These are phyloP conservation scores for Biscogniauxia marginata DNA, from an alignment of 2,329 filamentous ascomycete species.

Conservation along the genomic window DNA sequence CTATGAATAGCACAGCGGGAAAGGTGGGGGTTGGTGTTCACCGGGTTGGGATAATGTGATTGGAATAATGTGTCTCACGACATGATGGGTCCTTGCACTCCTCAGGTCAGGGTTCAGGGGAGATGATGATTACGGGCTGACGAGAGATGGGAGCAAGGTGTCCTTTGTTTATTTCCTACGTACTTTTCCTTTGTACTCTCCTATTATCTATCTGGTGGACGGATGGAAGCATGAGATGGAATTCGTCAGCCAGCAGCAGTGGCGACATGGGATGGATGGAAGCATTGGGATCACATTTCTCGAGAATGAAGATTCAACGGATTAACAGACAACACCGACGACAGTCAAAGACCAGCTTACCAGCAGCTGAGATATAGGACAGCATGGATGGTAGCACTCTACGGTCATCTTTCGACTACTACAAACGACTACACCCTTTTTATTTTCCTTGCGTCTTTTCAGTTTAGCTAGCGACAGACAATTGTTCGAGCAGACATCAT, in stretches of 20 bases:
- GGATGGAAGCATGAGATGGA: not conserved
- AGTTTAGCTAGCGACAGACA: not conserved
- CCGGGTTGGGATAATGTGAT: not conserved
- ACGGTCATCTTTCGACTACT: too few relatives aligned
- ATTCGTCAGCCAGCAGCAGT: not conserved
- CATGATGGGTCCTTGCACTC: not conserved
- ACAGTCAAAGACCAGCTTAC: not conserved
- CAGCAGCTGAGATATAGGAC: not conserved
- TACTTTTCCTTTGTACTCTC: too few relatives aligned
- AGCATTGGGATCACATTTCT: not conserved
- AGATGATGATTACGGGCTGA: not conserved
- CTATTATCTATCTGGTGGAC: not conserved
- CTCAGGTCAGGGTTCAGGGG: not conserved
- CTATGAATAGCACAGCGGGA: constrained; percentile 16
- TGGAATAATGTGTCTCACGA: not conserved
- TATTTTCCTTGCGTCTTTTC: not conserved
- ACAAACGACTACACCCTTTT: not conserved
- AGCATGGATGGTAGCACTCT: not conserved
- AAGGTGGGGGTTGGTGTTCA: constrained; percentile 18
- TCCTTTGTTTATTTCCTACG: not conserved
- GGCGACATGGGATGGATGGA: not conserved
- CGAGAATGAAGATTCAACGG: not conserved
- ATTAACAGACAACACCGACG: not conserved
- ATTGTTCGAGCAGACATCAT: not conserved
- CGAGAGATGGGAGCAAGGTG: not conserved